Evolutionary conservation across 768 basidiomycete genomes (phyloP).

Genomic region (Zangia roseola): DNA sequence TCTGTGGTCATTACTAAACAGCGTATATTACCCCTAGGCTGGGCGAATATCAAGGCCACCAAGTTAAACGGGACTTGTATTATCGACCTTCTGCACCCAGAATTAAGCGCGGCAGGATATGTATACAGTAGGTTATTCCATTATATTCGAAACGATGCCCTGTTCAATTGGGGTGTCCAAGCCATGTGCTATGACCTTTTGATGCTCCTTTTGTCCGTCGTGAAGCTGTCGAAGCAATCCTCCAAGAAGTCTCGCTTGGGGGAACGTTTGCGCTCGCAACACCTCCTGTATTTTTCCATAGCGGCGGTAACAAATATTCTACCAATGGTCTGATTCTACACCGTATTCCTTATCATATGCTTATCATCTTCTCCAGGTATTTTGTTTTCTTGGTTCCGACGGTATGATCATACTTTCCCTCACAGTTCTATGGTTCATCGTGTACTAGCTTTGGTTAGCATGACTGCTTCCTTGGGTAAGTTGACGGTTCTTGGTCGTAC

Average conservation of each 20-base stretch:
- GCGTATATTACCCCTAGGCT: conserved; percentile 1
- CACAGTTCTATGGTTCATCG: neutral
- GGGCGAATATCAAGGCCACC: neutral
- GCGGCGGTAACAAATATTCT: conserved; percentile 9
- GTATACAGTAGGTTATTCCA: conserved; percentile 16
- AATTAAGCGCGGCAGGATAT: conserved; percentile 2
- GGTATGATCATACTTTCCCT: conserved; percentile 3
- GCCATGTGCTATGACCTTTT: conserved; percentile 22
- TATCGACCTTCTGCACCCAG: neutral
- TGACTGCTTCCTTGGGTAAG: conserved; percentile 10
- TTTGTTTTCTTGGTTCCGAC: conserved; percentile 3
- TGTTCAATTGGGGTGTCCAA: conserved; percentile 3
- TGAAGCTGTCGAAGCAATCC: conserved; percentile 11
- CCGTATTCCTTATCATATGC: neutral
- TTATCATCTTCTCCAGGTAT: conserved; percentile 4
- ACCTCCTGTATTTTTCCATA: conserved; percentile 17
- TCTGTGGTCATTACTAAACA: neutral
- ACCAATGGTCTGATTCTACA: conserved; percentile 6
- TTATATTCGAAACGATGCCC: neutral
- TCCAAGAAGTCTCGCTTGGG: conserved; percentile 11
- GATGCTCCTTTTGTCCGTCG: conserved; percentile 15
- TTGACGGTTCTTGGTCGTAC: neutral
- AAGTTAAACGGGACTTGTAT: conserved; percentile 1
- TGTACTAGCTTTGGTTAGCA: conserved; percentile 5
- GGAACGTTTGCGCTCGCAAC: conserved; percentile 16